Base-by-base conservation (phyloP, 805 yeast species). In the Cyberlindnera meyerae region DNA sequence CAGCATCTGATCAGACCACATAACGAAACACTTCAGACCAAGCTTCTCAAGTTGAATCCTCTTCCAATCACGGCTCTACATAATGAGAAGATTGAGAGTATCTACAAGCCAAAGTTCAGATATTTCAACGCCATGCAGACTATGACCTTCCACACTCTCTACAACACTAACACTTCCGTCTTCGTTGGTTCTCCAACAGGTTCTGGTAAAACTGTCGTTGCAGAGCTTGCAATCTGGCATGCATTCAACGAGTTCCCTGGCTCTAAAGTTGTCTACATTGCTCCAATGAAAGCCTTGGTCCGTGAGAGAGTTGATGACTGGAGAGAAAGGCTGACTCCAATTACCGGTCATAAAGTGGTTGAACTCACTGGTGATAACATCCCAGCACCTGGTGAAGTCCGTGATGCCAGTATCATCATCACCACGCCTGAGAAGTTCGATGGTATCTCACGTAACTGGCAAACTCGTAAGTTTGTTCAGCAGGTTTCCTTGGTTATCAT, bases 51-150 rank as follows among this genome's bases (percentile, higher is more conserved):
- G 37, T 59, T 93, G 33, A 88, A 88, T 41, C 98, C 98, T 1
- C 66, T 93, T 22, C 97, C 97, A 0, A 66, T 80, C 0, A 61
- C 81, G 0, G 97, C 97, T 0, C 65, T 90, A 22, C 84, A 87
- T 39, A 70, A 88, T 54, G 61, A 70, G 1, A 65, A 68, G 12
- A 60, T 86, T 30, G 95, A 89, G 55, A 54, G 65, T 5, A 78
- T 89, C 28, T 93, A 93, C 56, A 63, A 68, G 4, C 40, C 58
- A 6, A 77, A 71, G 48, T 93, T 93, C 66, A 74, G 75, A 39
- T 90, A 84, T 61, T 93, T 93, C 71, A 93, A 93, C 56, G 97
- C 98, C 4, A 89, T 93, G 96, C 98, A 93, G 62, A 90, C 97
- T 0, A 90, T 90, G 97, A 75, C 82, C 0, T 93, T 93, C 63